phyloP scores from a whole-genome alignment of 768 basidiomycete genomes.

The Russula vinacea region DNA sequence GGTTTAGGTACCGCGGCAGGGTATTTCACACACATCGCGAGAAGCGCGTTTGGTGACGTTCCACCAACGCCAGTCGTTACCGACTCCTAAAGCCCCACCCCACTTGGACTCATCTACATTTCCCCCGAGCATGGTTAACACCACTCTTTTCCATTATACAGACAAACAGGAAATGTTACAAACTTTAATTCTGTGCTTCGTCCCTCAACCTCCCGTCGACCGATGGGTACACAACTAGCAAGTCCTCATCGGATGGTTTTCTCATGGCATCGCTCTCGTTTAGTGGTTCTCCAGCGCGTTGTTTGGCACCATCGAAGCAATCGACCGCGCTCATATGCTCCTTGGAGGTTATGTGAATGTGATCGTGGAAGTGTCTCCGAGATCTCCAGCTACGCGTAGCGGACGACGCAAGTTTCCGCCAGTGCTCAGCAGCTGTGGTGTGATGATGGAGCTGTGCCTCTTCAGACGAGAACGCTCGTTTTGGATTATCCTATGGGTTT shows the following conservation, averaged over 20 bases:
- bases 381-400: conserved; percentile 48
- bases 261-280: conserved; percentile 13
- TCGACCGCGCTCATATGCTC: conserved; percentile 83
- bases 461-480: conserved; percentile 42
- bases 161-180: conserved; percentile 7
- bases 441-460: conserved; percentile 26
- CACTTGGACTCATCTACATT: conserved; percentile 1
- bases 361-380: conserved; percentile 52
- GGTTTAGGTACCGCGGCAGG: conserved; percentile 64
- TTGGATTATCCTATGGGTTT: conserved; percentile 46
- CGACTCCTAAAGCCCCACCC: conserved; percentile 14
- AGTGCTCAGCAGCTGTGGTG: conserved; percentile 40
- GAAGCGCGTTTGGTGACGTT: conserved; percentile 53
- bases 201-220: conserved; percentile 40
- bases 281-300: conserved; percentile 24
- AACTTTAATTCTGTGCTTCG: conserved; percentile 36
- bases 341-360: conserved; percentile 55
- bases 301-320: conserved; percentile 55
- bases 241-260: conserved; percentile 31
- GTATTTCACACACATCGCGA: conserved; percentile 53
- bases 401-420: conserved; percentile 47
- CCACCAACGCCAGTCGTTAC: conserved; percentile 41
- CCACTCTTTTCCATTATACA: conserved; percentile 3
- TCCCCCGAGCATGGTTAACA: background rate
- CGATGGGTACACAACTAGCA: conserved; percentile 36